Evolutionary conservation across 2,329 filamentous ascomycete species (phyloP), one percentile per base, ranked within the genome.

Genomic region (Sarocladiaceae sp.): DNA sequence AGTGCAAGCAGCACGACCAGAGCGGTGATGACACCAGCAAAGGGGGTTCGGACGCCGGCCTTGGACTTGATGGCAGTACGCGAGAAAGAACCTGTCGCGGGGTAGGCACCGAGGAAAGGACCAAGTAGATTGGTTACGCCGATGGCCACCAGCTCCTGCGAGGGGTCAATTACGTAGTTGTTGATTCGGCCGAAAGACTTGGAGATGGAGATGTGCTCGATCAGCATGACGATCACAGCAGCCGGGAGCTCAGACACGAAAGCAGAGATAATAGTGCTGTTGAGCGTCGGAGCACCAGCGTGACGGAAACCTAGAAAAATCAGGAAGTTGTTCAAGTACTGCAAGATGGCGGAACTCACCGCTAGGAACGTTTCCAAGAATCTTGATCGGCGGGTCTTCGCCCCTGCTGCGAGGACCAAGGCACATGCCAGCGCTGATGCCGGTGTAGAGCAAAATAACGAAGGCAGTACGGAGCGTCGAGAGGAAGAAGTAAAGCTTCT

Each of bases 41-140:
- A 80, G 1, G 88, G 89, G 4, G 88, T 95, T 33, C 88, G 82
- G 2, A 94, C 88, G 59, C 88, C 88, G 44, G 88, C 87, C 67
- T 95, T 95, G n/a, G 88, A 87, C 65, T 94, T 94, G 70, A 95
- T 94, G 42, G 88, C 89, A 18, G 88, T 95, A 49, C 88, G 80
- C 6, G 86, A 91, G 71, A 95, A 95, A 2, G 88, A 94, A 5
- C 88, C 89, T 10, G 88, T 95, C 0, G 87, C 85, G 3, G 88
- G 87, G 54, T 94, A 95, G 2, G 73, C 88, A 43, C 88, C 85
- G 2, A 91, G 69, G 69, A 93, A 91, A 9, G 86, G 82, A 15
- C 82, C 84, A 9, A 90, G 72, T 26, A 89, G 65, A 58, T 90
- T 90, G 29, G 76, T 79, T 3, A 88, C 76, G 50, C 85, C 85